A percentile compares a stretch with the other conserved stretches of the same genome.
These are phyloP conservation scores for Scheffersomyces spartinae DNA, from an alignment of 805 yeast species.

Conservation along the genomic window DNA sequence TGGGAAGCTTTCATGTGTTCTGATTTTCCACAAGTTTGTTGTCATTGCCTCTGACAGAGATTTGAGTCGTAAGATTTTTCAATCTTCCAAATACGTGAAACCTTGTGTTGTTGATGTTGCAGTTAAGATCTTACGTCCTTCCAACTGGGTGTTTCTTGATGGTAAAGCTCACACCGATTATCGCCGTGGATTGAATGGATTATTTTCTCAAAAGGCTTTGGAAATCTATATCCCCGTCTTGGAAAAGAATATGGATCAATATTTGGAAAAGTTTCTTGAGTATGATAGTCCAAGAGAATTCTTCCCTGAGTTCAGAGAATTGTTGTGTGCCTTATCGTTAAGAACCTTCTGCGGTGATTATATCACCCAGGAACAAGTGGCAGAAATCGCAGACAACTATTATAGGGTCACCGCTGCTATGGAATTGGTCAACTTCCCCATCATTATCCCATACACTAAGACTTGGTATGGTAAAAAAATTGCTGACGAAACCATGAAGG, in stretches of 20 bases:
- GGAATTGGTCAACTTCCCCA: constrained; percentile 96
- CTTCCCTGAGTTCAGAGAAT: constrained; percentile 91
- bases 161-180: constrained; percentile 94
- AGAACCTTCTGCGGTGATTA: constrained; percentile 94
- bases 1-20: constrained; percentile 92
- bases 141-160: constrained; percentile 96
- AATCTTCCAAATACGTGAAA: constrained; percentile 78
- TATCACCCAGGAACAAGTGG: constrained; percentile 84
- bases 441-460: constrained; percentile 89
- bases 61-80: constrained; percentile 75
- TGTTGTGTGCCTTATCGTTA: constrained; percentile 87
- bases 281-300: constrained; percentile 58
- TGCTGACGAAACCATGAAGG: constrained; percentile 89
- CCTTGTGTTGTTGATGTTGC: constrained; percentile 99
- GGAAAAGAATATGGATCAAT: constrained; percentile 76
- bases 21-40: constrained; percentile 95
- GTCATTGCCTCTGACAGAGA: constrained; percentile 87
- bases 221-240: constrained; percentile 74
- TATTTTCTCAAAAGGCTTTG: constrained; percentile 77
- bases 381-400: constrained; percentile 84
- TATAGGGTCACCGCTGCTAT: constrained; percentile 89
- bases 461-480: constrained; percentile 95
- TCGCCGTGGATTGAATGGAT: constrained; percentile 79
- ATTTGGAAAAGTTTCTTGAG: constrained; percentile 55
- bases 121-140: constrained; percentile 81